Base-by-base conservation (phyloP, 257 asterid genomes). In the Nicotiana knightiana region DNA sequence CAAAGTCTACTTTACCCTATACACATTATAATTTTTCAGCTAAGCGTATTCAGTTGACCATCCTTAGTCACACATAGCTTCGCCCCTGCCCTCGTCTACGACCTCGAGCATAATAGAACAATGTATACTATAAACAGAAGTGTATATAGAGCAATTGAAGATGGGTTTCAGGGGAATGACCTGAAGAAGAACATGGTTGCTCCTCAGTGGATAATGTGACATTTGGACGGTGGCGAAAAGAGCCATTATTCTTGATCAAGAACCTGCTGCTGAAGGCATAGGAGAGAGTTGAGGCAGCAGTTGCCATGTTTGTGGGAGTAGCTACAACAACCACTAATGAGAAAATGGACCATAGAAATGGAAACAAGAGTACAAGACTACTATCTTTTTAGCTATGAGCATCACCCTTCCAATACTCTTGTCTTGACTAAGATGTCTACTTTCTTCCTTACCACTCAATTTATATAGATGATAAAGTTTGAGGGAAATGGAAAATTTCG, bases 131-230 rank as follows among this genome's bases (percentile, higher is more conserved):
- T 43, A 43, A 2, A 10, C 24, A 43, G 51, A 43, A 43, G 51
- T 43, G 51, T 43, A 43, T 43, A 8, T 0, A 43, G 11, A 43
- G 48, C 11, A 43, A 43, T 43, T 43, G 11, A 43, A 43, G 51
- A 43, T 2, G 30, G 13, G 65, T 35, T 10, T 4, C 0, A 9
- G 68, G 9, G 77, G 9, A 26, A 43, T 79, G 37, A 79, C 82
- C 82, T 79, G 73, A 79, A 79, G 82, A 79, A 59, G 82, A 79
- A 24, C 82, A 79, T 10, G 82, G 61, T 46, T 79, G 82, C 2
- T 78, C 82, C 61, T 78, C 58, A 33, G 35, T 57, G 39, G 82
- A 55, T 7, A 13, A 11, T 30, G 13, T 75, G 21, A 6, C 43
- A 28, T 37, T 64, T 64, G 43, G 58, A 0, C 11, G 58, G n/a